Evolutionary conservation across 257 asterid species (phyloP).

Genomic region (Lycium barbarum): DNA sequence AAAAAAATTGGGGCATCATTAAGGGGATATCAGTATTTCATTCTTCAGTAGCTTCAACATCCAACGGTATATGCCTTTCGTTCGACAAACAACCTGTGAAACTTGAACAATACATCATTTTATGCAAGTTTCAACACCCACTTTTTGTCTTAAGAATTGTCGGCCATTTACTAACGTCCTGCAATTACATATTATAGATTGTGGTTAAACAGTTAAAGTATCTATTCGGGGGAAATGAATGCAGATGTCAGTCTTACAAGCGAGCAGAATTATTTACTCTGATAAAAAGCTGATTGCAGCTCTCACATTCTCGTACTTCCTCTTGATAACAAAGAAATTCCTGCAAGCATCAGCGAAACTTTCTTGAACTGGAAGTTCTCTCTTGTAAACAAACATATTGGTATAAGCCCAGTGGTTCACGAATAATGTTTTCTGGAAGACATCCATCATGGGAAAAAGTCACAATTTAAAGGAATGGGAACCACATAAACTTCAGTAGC

Average conservation of each 20-base stretch:
- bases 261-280: background rate
- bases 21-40: background rate
- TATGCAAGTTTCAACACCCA: background rate
- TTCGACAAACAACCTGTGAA: background rate
- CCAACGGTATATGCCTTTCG: background rate
- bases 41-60: background rate
- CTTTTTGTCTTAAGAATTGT: background rate
- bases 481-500: background rate
- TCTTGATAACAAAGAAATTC: background rate
- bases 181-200: background rate
- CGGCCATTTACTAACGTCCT: background rate
- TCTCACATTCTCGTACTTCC: background rate
- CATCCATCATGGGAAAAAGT: background rate
- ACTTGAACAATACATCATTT: background rate
- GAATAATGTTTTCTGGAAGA: background rate
- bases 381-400: background rate
- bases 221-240: background rate
- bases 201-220: too few relatives aligned
- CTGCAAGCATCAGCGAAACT: background rate
- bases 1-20: background rate
- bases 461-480: background rate
- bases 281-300: background rate
- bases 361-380: background rate
- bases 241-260: background rate
- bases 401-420: background rate